Base-by-base conservation (phyloP, 2,329 filamentous ascomycete species). In the Daldinia eschscholtzii region DNA sequence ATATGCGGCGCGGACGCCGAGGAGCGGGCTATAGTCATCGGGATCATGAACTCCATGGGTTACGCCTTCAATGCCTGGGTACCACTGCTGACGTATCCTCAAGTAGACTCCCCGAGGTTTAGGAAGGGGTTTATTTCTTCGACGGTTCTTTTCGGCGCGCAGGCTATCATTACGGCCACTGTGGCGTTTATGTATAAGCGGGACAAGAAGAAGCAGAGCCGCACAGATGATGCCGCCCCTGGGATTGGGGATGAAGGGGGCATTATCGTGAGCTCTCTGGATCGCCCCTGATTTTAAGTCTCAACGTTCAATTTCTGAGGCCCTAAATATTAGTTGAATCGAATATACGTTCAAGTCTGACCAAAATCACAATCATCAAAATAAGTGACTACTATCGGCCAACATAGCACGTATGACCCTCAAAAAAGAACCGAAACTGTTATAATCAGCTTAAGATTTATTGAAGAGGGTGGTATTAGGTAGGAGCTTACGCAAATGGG, bases 1-100 rank as follows among this genome's bases (percentile, higher is more conserved):
- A 78, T 79, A 9, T 80, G 79, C 56, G 74, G 77, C 2, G 70
- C 73, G 10, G 81, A 83, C 37, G 79, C 80, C 6, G 81, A 83
- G 72, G 81, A 82, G 39, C 79, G 81, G 0, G 79, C 81, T 3
- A 73, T 83, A 6, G 80, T 82, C 4, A 79, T 83, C 15, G 79
- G 80, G 1, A 79, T 81, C 6, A 83, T 83, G 80, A 79, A 81
- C 23, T 76, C 79, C 0, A 73, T 82, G 55, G 76, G 76, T 7
- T 81, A 78, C 57, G 79, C 79, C 0, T 81, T 81, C 63, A 79
- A 78, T 63, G 77, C 77, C 4, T 81, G 79, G 76, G 77, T 81
- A 1, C 77, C 78, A 0, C 65, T 80, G 1, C 59, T 79, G 12
- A 74, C 76, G 0, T 76, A 75, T 57, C 76, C 76, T 3, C 77